Conservation (phyloP, 2,329 filamentous ascomycete species). For the Byssochlamys sp. region DNA sequence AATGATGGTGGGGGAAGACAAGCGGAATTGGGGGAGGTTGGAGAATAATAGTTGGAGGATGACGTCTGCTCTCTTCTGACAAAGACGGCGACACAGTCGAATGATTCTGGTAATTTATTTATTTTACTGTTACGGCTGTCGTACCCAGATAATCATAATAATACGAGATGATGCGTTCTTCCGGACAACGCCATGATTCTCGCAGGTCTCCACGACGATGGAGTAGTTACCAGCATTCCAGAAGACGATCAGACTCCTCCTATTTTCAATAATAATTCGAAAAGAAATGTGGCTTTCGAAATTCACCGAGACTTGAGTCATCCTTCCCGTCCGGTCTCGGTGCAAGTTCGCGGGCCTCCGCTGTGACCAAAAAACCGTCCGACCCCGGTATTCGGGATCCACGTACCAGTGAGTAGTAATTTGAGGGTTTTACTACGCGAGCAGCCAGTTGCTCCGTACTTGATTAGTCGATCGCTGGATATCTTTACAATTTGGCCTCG, state of each 20-base stretch:
- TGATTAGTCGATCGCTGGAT: no score
- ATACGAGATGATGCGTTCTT: neutral
- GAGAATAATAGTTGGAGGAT: neutral
- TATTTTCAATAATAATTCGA: neutral
- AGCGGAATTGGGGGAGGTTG: neutral
- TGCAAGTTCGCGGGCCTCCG: neutral
- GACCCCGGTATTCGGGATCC: constrained; percentile 9
- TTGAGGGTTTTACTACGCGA: no score
- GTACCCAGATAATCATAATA: neutral
- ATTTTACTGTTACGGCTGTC: no score
- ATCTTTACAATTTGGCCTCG: constrained; percentile 2
- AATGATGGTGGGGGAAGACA: neutral
- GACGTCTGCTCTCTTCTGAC: neutral
- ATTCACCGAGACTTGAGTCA: neutral
- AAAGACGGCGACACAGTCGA: neutral
- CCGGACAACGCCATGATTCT: neutral
- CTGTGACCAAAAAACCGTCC: neutral
- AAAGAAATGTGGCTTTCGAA: neutral
- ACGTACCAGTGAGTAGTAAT: neutral
- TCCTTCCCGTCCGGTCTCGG: neutral
- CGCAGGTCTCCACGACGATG: neutral
- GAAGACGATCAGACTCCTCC: neutral
- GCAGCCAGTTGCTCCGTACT: no score
- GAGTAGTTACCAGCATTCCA: neutral
- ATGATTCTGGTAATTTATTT: neutral